These are phyloP conservation scores for Lachancea dasiensis DNA, from an alignment of 805 yeast genomes.

Conservation along the genomic window DNA sequence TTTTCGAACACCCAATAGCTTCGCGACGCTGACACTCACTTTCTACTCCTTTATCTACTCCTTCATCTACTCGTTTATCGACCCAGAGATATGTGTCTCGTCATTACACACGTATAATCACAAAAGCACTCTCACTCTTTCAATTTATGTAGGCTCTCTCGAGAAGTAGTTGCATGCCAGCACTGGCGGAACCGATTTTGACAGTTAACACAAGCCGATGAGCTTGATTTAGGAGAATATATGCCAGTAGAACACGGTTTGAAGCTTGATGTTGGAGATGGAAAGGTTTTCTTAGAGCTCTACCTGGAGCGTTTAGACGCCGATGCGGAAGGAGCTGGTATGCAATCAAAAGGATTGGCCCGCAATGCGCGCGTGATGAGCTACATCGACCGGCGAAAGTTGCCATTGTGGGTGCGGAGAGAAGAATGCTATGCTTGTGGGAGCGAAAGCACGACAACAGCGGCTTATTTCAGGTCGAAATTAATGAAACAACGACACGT, in stretches of 20 bases:
- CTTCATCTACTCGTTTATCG: too few relatives aligned
- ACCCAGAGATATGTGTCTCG: too few relatives aligned
- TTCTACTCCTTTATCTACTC: too few relatives aligned
- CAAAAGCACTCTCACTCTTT: too few relatives aligned
- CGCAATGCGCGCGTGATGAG: slow-evolving; percentile 6
- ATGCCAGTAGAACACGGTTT: slow-evolving; percentile 9
- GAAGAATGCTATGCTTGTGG: slow-evolving; percentile 15
- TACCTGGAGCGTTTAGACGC: slow-evolving; percentile 22
- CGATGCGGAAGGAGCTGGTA: neutral
- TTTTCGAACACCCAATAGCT: too few relatives aligned
- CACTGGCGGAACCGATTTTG: too few relatives aligned
- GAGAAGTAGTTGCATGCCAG: too few relatives aligned
- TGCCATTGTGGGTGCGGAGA: slow-evolving; percentile 28
- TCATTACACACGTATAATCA: too few relatives aligned
- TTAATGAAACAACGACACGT: slow-evolving; percentile 13
- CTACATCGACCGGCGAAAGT: slow-evolving; percentile 14
- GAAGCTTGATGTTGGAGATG: slow-evolving; percentile 22
- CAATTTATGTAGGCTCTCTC: too few relatives aligned
- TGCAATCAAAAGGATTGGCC: too few relatives aligned
- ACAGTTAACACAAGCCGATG: too few relatives aligned
- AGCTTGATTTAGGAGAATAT: neutral
- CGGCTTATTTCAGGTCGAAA: slow-evolving; percentile 26
- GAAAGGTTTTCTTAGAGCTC: slow-evolving; percentile 22
- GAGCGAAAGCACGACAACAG: slow-evolving; percentile 24
- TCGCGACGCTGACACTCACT: too few relatives aligned